Evolutionary conservation across 2,329 filamentous ascomycete species (phyloP).

Genomic region (Penicillium sp.): DNA sequence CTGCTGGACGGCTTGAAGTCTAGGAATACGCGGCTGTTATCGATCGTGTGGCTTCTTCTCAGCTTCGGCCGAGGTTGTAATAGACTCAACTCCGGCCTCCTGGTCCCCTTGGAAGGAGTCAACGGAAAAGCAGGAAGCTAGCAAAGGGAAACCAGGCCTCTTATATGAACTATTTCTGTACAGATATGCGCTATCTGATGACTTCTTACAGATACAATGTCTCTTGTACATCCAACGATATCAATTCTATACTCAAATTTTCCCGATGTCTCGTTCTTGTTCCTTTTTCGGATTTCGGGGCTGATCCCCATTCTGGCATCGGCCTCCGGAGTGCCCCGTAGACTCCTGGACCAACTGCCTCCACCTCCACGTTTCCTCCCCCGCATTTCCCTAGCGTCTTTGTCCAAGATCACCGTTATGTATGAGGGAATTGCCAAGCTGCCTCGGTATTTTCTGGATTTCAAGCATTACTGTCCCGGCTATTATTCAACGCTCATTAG

Average conservation of each 20-base stretch:
- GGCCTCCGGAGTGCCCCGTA: background rate
- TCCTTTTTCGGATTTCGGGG: conserved; percentile 14
- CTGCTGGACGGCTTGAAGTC: background rate
- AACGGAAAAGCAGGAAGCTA: background rate
- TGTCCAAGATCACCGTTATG: background rate
- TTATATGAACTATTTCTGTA: conserved; percentile 1
- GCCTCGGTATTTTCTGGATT: conserved; percentile 29
- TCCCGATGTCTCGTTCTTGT: background rate
- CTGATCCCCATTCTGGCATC: conserved; percentile 13
- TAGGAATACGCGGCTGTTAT: background rate
- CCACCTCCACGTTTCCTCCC: conserved; percentile 18
- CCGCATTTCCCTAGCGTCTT: conserved; percentile 19
- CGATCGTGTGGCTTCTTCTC: background rate
- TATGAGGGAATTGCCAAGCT: conserved; percentile 6
- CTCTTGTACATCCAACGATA: background rate
- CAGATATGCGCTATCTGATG: background rate
- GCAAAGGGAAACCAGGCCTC: background rate
- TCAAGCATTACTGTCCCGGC: conserved; percentile 11
- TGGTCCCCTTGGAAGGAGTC: too few species aligned
- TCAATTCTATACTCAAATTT: background rate
- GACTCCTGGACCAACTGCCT: conserved; percentile 6
- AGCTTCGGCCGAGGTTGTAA: background rate
- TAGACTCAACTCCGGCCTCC: background rate
- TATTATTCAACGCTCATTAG: conserved; percentile 3
- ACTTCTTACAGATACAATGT: background rate